Evolutionary conservation across 495 filamentous ascomycete genomes (phyloP).

Genomic region (Penicillium steckii): DNA sequence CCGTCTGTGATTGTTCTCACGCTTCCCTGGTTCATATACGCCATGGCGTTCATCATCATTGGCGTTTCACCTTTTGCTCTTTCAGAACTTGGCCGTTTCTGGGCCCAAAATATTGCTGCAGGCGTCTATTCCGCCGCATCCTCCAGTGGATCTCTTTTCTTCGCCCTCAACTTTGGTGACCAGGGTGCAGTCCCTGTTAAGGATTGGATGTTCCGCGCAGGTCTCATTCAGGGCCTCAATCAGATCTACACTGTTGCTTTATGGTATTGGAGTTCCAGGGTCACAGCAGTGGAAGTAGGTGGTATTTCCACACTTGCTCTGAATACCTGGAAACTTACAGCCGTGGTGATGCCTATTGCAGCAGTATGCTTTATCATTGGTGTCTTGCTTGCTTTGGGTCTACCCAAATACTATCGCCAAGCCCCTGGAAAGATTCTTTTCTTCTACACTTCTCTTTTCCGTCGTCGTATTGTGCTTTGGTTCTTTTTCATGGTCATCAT

Average conservation of each 20-base stretch:
- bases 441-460: constrained; percentile 44
- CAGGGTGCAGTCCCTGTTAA: constrained; percentile 54
- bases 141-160: constrained; percentile 59
- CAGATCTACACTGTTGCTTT: constrained; percentile 63
- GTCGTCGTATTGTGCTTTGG: constrained; percentile 57
- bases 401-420: constrained; percentile 62
- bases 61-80: constrained; percentile 45
- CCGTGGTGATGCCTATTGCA: constrained; percentile 48
- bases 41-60: constrained; percentile 45
- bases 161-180: constrained; percentile 67
- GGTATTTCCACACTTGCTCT: constrained; percentile 30
- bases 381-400: constrained; percentile 50
- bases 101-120: constrained; percentile 58
- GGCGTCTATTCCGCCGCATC: constrained; percentile 61
- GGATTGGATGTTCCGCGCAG: constrained; percentile 64
- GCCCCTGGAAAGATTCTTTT: constrained; percentile 28
- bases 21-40: constrained; percentile 50
- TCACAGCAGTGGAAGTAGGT: constrained; percentile 20
- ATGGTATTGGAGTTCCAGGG: constrained; percentile 63
- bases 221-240: constrained; percentile 61
- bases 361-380: constrained; percentile 58
- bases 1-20: constrained; percentile 57
- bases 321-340: constrained; percentile 48
- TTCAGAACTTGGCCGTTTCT: constrained; percentile 35
- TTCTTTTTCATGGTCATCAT: constrained; percentile 58